phyloP scores from a whole-genome alignment of 495 filamentous ascomycete genomes.

The Xylaria acuta region DNA sequence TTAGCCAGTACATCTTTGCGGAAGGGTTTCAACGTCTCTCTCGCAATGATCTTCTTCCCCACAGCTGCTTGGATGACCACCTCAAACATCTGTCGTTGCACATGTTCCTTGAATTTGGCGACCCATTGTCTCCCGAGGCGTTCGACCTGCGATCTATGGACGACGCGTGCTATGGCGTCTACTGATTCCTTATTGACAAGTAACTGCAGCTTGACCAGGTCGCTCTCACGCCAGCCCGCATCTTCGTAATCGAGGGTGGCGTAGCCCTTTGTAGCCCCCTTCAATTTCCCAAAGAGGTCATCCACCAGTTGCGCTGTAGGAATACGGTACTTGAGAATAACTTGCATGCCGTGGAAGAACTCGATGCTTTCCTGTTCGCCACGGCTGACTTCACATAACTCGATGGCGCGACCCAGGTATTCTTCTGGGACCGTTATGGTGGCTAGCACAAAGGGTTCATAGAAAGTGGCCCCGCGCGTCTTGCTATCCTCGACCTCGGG shows the following conservation, averaged over 20 bases:
- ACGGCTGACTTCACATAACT: slow-evolving; percentile 89
- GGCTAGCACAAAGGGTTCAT: slow-evolving; percentile 84
- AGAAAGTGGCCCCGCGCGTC: slow-evolving; percentile 60
- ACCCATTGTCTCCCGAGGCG: slow-evolving; percentile 86
- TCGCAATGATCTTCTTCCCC: slow-evolving; percentile 82
- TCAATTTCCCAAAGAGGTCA: slow-evolving; percentile 97
- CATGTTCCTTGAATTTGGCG: slow-evolving; percentile 94
- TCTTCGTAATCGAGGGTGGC: slow-evolving; percentile 96
- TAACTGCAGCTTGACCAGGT: slow-evolving; percentile 87
- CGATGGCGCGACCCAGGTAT: slow-evolving; percentile 91
- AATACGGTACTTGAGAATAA: slow-evolving; percentile 91
- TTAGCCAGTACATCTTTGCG: slow-evolving; percentile 93
- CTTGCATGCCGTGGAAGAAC: slow-evolving; percentile 93
- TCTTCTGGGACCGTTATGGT: slow-evolving; percentile 94
- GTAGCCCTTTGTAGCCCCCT: slow-evolving; percentile 76
- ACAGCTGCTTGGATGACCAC: slow-evolving; percentile 92
- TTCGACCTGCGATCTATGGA: slow-evolving; percentile 80
- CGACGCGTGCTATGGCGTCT: slow-evolving; percentile 89
- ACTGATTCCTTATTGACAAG: slow-evolving; percentile 91
- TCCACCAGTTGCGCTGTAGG: slow-evolving; percentile 89
- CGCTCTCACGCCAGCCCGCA: slow-evolving; percentile 79
- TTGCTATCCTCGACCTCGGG: slow-evolving; percentile 73
- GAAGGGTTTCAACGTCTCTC: slow-evolving; percentile 96
- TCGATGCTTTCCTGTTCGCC: slow-evolving; percentile 84
- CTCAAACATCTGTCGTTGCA: slow-evolving; percentile 95